phyloP scores from a whole-genome alignment of 2,329 filamentous ascomycete species.

The Apiospora pterosperma region DNA sequence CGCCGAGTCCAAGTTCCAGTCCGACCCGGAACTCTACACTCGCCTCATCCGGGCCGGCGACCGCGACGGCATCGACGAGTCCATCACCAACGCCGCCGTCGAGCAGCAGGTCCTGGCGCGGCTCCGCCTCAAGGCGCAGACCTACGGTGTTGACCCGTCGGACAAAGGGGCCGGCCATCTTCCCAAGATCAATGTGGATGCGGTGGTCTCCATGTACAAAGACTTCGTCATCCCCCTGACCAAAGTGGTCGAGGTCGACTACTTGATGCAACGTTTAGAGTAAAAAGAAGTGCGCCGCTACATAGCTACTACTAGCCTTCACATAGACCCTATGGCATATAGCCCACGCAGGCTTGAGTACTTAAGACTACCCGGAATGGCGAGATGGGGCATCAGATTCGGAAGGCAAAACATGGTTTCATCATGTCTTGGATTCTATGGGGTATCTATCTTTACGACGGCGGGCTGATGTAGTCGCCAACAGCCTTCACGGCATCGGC shows the following conservation, averaged over 20 bases:
- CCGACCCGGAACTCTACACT: slow-evolving; percentile 77
- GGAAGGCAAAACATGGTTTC: not conserved
- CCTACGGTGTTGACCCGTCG: slow-evolving; percentile 83
- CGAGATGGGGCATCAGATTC: not conserved
- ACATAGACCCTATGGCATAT: not conserved
- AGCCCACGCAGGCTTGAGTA: not conserved
- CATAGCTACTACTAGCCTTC: not conserved
- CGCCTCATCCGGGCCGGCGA: slow-evolving; percentile 78
- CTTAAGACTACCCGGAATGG: not conserved
- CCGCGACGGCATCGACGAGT: slow-evolving; percentile 75
- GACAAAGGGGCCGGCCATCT: slow-evolving; percentile 49
- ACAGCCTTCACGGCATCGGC: slow-evolving; percentile 72
- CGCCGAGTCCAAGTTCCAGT: slow-evolving; percentile 89
- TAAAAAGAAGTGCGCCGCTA: not conserved
- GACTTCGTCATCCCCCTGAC: slow-evolving; percentile 94
- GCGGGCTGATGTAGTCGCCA: slow-evolving; percentile 65
- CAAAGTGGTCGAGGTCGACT: slow-evolving; percentile 98
- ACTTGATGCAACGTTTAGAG: slow-evolving; percentile 73
- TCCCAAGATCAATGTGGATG: slow-evolving; percentile 84
- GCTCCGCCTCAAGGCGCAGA: slow-evolving; percentile 82
- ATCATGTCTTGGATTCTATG: slow-evolving; percentile 6
- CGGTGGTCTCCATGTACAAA: slow-evolving; percentile 86
- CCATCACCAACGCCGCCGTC: slow-evolving; percentile 86
- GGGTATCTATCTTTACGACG: slow-evolving; percentile 25
- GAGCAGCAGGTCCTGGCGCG: slow-evolving; percentile 90